Conservation (phyloP, 805 yeast species). For the Monosporozyma servazzii region DNA sequence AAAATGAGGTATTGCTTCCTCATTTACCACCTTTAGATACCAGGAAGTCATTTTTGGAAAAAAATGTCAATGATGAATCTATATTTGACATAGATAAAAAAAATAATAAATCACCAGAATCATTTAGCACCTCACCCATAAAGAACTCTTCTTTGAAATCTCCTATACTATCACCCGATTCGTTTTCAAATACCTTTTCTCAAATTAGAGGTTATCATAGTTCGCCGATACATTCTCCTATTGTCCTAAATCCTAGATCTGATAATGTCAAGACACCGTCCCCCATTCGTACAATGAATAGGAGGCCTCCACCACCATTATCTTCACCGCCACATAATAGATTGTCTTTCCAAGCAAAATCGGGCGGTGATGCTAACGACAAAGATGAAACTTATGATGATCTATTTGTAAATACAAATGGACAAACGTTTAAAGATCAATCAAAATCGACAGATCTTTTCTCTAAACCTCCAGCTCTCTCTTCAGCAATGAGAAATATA, state of each 20-base stretch:
- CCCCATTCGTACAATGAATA: slow-evolving; percentile 5
- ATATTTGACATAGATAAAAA: not conserved
- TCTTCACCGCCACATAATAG: slow-evolving; percentile 3
- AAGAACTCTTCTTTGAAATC: not conserved
- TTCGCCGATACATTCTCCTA: not conserved
- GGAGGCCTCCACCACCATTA: slow-evolving; percentile 23
- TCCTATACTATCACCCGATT: not conserved
- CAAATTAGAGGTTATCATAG: not conserved
- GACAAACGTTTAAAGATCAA: not conserved
- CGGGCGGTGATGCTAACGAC: not conserved
- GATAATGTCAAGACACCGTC: slow-evolving; percentile 17
- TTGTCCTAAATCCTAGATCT: slow-evolving; percentile 7
- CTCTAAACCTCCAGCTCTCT: slow-evolving; percentile 16
- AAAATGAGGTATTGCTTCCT: slow-evolving; percentile 12
- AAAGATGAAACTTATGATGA: not conserved
- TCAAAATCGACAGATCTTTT: not conserved
- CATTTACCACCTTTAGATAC: slow-evolving; percentile 26
- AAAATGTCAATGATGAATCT: too few relatives aligned
- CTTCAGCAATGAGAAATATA: slow-evolving; percentile 12
- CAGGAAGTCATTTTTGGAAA: slow-evolving; percentile 13
- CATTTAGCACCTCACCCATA: not conserved
- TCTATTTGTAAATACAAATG: not conserved
- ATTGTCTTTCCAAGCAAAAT: not conserved
- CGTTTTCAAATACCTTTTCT: not conserved
- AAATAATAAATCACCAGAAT: not conserved